These are phyloP conservation scores for Ophiocordyceps sinensis DNA, from an alignment of 2,329 filamentous ascomycete species.

Conservation along the genomic window DNA sequence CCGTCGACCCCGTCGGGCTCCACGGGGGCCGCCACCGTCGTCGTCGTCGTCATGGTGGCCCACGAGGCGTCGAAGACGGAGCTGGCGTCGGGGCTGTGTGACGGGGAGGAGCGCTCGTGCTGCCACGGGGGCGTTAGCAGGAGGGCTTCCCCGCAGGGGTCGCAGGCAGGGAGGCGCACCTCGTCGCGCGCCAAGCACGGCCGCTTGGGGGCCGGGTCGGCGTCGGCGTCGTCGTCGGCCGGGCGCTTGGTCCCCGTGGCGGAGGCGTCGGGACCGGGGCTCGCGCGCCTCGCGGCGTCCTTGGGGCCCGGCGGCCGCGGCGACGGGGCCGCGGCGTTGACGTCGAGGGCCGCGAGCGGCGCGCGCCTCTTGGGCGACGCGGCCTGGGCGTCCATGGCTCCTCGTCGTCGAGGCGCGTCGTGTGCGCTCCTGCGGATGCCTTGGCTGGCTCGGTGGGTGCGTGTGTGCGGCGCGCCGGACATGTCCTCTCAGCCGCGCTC, in stretches of 20 bases:
- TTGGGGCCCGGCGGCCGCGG: slow-evolving; percentile 7
- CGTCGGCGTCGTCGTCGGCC: slow-evolving; percentile 8
- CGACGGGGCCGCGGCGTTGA: slow-evolving; percentile 24
- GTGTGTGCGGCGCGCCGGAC: too few relatives aligned
- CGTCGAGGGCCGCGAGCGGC: slow-evolving; percentile 31
- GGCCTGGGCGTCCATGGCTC: too few relatives aligned
- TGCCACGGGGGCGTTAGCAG: background rate
- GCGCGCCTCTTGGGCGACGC: slow-evolving; percentile 21
- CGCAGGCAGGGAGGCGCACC: slow-evolving; percentile 11
- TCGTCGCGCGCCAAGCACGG: slow-evolving; percentile 15
- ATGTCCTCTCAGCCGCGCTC: background rate
- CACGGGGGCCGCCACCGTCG: slow-evolving; percentile 34
- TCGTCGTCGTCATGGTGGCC: slow-evolving; percentile 19
- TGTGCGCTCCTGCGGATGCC: too few relatives aligned
- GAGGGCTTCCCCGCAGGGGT: too few relatives aligned
- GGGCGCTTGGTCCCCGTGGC: slow-evolving; percentile 13
- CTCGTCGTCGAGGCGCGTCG: too few relatives aligned
- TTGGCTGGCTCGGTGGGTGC: too few relatives aligned
- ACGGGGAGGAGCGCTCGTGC: too few relatives aligned
- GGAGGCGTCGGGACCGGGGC: too few relatives aligned
- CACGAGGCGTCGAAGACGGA: slow-evolving; percentile 39
- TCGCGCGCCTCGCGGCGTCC: too few relatives aligned
- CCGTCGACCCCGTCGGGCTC: slow-evolving; percentile 2
- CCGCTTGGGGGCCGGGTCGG: slow-evolving; percentile 16
- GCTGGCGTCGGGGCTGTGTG: slow-evolving; percentile 25